These are phyloP conservation scores for Capronia epimyces DNA, from an alignment of 2,329 filamentous ascomycete species.

Conservation along the genomic window DNA sequence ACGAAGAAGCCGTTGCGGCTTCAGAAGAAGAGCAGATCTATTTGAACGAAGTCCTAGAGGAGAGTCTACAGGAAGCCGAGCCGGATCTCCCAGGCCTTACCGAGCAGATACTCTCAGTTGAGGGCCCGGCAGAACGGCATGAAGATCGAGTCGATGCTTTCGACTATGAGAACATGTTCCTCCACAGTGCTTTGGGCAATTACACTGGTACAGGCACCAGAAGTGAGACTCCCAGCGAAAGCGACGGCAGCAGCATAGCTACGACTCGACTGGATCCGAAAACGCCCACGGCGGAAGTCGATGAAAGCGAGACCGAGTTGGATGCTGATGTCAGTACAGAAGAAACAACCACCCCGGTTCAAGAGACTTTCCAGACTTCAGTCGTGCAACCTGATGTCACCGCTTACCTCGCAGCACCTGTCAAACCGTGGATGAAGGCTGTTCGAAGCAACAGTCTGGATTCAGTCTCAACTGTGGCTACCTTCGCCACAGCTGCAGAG, in stretches of 20 bases:
- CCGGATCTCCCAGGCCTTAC: constrained; percentile 34
- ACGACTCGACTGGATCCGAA: constrained; percentile 23
- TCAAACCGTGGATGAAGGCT: constrained; percentile 21
- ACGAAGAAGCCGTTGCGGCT: constrained; percentile 31
- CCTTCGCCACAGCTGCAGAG: constrained; percentile 60
- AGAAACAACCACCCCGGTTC: constrained; percentile 19
- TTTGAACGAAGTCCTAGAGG: constrained; percentile 43
- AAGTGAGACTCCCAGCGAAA: constrained; percentile 25
- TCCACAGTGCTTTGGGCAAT: constrained; percentile 83
- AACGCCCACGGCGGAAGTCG: constrained; percentile 22
- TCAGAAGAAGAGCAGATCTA: constrained; percentile 46
- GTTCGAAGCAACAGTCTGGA: constrained; percentile 52
- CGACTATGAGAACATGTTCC: constrained; percentile 92
- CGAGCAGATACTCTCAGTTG: constrained; percentile 18
- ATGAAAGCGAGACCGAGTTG: constrained; percentile 26
- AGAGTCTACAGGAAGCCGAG: constrained; percentile 36
- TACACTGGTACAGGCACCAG: constrained; percentile 32
- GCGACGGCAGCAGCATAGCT: constrained; percentile 23
- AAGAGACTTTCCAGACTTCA: constrained; percentile 22
- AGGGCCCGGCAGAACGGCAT: constrained; percentile 64
- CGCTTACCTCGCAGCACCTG: constrained; percentile 4
- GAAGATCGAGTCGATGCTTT: constrained; percentile 94
- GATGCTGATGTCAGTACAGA: background rate
- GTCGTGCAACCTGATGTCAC: background rate
- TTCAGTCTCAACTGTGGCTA: constrained; percentile 56